Evolutionary conservation across 257 asterid genomes (phyloP).

Genomic region (Anisodus acutangulus): DNA sequence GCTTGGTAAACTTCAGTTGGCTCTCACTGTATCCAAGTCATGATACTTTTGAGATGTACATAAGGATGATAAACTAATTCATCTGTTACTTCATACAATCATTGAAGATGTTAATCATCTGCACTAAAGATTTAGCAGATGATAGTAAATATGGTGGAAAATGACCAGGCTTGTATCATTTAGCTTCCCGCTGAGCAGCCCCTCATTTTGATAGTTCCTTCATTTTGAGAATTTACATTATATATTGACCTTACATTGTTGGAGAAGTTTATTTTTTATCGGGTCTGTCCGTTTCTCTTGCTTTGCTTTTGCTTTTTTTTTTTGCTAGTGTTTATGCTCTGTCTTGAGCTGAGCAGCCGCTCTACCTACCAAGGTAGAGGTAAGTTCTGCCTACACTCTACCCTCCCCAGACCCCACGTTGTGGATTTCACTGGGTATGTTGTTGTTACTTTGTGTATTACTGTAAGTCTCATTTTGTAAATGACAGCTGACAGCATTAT

Average conservation of each 20-base stretch:
- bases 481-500: not conserved
- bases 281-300: too few species aligned
- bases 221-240: not conserved
- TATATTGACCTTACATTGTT: not conserved
- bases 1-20: constrained; percentile 73
- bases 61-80: not conserved
- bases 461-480: not conserved
- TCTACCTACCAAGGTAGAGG: too few species aligned
- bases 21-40: constrained; percentile 49
- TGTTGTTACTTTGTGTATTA: too few species aligned
- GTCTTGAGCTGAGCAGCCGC: too few species aligned
- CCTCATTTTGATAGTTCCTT: not conserved
- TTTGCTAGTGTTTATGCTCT: too few species aligned
- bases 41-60: not conserved
- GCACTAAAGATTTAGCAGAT: not conserved
- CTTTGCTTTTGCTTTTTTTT: too few species aligned
- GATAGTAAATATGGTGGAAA: not conserved
- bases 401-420: too few species aligned
- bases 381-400: too few species aligned
- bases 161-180: not conserved
- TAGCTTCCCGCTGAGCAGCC: not conserved
- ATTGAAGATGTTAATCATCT: not conserved
- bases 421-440: too few species aligned
- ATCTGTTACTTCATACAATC: not conserved
- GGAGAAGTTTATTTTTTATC: not conserved